These are phyloP conservation scores for Fistulifera solaris DNA, from an alignment of 108 stramenopile species.

Conservation along the genomic window DNA sequence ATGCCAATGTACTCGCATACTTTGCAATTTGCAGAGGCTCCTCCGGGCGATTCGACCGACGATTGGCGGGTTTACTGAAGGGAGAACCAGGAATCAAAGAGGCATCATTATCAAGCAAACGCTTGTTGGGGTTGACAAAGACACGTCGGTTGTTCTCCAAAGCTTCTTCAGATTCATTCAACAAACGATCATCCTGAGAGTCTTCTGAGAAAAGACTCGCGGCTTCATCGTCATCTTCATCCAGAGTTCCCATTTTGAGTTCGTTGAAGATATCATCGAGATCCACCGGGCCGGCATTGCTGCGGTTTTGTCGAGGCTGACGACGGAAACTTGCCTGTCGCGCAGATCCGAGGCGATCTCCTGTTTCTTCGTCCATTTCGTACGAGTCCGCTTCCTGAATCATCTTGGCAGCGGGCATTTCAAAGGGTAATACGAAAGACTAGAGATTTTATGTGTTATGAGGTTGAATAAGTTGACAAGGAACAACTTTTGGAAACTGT, in stretches of 20 bases:
- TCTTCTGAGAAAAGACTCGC: not conserved
- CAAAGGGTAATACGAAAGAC: too few relatives aligned
- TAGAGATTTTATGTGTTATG: too few relatives aligned
- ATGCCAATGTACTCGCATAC: slow-evolving; percentile 23
- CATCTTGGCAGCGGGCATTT: too few relatives aligned
- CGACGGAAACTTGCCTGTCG: too few relatives aligned
- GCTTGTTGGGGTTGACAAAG: slow-evolving; percentile 11
- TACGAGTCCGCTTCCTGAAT: too few relatives aligned
- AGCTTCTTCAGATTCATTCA: not conserved
- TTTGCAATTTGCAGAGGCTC: slow-evolving; percentile 37
- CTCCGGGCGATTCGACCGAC: slow-evolving; percentile 23
- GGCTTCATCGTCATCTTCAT: slow-evolving; percentile 4
- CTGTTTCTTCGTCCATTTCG: too few relatives aligned
- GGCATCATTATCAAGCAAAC: slow-evolving; percentile 15
- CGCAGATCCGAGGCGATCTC: too few relatives aligned
- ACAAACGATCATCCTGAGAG: not conserved
- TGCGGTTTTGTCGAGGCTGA: not conserved
- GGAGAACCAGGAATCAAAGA: slow-evolving; percentile 37
- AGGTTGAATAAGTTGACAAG: too few relatives aligned
- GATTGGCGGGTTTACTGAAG: slow-evolving; percentile 35
- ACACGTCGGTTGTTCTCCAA: not conserved
- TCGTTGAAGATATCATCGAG: slow-evolving; percentile 4
- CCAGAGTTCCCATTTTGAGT: not conserved
- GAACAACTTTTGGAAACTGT: too few relatives aligned
- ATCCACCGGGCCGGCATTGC: slow-evolving; percentile 2